These are phyloP conservation scores for Coccomyxa sp. DNA, from an alignment of 139 green algal genomes.

Conservation along the genomic window DNA sequence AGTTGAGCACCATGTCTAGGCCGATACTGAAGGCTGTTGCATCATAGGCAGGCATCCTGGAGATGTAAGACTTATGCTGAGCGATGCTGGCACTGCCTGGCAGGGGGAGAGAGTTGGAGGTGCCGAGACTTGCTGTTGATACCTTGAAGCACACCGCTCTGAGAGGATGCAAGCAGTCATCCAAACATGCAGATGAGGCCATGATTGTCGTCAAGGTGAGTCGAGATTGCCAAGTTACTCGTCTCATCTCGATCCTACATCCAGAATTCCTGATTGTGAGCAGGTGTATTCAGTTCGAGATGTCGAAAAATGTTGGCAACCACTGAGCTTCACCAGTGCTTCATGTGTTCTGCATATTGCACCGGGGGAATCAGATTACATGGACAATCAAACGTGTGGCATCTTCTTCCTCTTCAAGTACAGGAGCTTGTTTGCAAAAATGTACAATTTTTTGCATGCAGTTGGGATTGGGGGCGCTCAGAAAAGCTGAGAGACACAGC, in stretches of 20 bases:
- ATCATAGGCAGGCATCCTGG: not conserved
- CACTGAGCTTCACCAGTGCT: too few relatives aligned
- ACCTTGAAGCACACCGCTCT: not conserved
- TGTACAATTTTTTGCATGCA: not conserved
- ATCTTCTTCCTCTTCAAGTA: too few relatives aligned
- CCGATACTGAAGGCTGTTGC: not conserved
- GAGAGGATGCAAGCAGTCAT: not conserved
- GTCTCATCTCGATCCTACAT: too few relatives aligned
- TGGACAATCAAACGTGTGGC: too few relatives aligned
- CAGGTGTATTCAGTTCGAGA: too few relatives aligned
- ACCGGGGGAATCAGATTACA: too few relatives aligned
- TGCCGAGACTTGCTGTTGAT: not conserved
- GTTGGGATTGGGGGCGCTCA: not conserved
- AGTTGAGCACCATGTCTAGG: not conserved
- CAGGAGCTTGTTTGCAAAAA: too few relatives aligned
- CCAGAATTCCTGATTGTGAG: too few relatives aligned
- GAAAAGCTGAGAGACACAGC: not conserved
- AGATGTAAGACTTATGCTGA: not conserved
- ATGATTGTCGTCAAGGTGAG: not conserved
- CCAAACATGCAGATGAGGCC: not conserved
- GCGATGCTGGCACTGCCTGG: too few relatives aligned
- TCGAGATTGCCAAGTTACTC: not conserved
- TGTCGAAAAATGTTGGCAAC: too few relatives aligned
- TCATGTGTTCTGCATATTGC: too few relatives aligned
- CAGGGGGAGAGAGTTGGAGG: not conserved